Evolutionary conservation across 2,329 filamentous ascomycete species (phyloP).

Genomic region (Diplocarpon mali): DNA sequence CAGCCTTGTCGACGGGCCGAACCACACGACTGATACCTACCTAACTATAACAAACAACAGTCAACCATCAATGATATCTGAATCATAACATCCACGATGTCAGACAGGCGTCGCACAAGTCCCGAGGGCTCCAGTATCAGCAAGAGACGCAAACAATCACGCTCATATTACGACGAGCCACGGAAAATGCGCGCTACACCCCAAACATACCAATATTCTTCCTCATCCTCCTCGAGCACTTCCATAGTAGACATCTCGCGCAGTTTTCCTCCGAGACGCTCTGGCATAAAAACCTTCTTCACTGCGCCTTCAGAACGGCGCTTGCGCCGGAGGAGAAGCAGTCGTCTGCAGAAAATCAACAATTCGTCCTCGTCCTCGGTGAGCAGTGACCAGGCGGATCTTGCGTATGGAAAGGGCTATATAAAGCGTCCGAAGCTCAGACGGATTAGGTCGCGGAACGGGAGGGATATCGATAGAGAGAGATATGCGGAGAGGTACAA

Average conservation of each 20-base stretch:
- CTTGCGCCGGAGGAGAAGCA: slow-evolving; percentile 35
- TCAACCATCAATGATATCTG: slow-evolving; percentile 2
- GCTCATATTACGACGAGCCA: slow-evolving; percentile 14
- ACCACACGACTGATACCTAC: slow-evolving; percentile 1
- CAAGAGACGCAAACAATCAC: slow-evolving; percentile 9
- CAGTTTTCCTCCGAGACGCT: slow-evolving; percentile 35
- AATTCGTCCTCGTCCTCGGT: slow-evolving; percentile 59
- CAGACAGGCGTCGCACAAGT: slow-evolving; percentile 20
- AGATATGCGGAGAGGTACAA: slow-evolving; percentile 9
- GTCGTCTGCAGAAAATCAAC: slow-evolving; percentile 42
- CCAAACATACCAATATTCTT: slow-evolving; percentile 12
- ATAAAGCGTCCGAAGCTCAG: slow-evolving; percentile 22
- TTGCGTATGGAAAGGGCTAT: slow-evolving; percentile 56
- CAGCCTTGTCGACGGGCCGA: slow-evolving; percentile 1
- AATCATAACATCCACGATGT: slow-evolving; percentile 17
- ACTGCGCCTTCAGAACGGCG: slow-evolving; percentile 44
- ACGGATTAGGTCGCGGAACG: slow-evolving; percentile 19
- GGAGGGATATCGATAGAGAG: slow-evolving; percentile 22
- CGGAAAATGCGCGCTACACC: slow-evolving; percentile 14
- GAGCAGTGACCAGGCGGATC: slow-evolving; percentile 41
- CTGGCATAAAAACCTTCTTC: slow-evolving; percentile 52
- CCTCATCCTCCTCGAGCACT: slow-evolving; percentile 18
- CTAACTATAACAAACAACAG: slow-evolving; percentile 1
- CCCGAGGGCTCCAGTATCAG: slow-evolving; percentile 13
- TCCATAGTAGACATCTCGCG: slow-evolving; percentile 53